Conservation (phyloP, 371 early-diverging fungal species). For the Rhizomucor pusillus region DNA sequence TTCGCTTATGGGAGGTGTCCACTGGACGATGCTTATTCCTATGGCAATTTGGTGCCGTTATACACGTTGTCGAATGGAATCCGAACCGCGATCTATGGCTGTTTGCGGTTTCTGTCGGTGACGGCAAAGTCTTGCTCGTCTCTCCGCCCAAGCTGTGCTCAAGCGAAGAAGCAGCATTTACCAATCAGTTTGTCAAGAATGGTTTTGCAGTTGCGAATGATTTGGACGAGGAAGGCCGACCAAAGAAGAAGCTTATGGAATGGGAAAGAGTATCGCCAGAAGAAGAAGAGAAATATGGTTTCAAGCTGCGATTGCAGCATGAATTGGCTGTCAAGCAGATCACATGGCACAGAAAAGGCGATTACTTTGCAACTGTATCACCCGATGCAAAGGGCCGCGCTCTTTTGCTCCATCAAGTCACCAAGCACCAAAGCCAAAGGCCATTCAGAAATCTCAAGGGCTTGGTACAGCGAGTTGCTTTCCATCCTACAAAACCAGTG, state of each 20-base stretch:
- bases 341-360: slow-evolving; percentile 96
- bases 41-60: slow-evolving; percentile 68
- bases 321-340: slow-evolving; percentile 72
- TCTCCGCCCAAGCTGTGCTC: slow-evolving; percentile 53
- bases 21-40: slow-evolving; percentile 84
- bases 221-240: slow-evolving; percentile 17
- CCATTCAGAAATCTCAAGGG: slow-evolving; percentile 90
- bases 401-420: slow-evolving; percentile 90
- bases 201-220: slow-evolving; percentile 39
- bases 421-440: slow-evolving; percentile 83
- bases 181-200: slow-evolving; percentile 51
- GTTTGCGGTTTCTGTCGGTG: slow-evolving; percentile 74
- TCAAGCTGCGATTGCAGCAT: slow-evolving; percentile 49
- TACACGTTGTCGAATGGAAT: slow-evolving; percentile 86
- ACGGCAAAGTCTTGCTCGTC: slow-evolving; percentile 51
- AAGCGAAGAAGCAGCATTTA: slow-evolving; percentile 42
- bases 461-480: slow-evolving; percentile 81
- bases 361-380: slow-evolving; percentile 88
- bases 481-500: slow-evolving; percentile 93
- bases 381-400: slow-evolving; percentile 66
- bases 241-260: slow-evolving; percentile 28
- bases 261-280: slow-evolving; percentile 65
- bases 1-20: slow-evolving; percentile 88
- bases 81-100: slow-evolving; percentile 77
- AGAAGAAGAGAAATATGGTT: slow-evolving; percentile 54